A percentile compares a stretch with the other conserved stretches of the same genome.
phyloP scores from a whole-genome alignment of 768 basidiomycete species.

The Leccinum incarnatum region DNA sequence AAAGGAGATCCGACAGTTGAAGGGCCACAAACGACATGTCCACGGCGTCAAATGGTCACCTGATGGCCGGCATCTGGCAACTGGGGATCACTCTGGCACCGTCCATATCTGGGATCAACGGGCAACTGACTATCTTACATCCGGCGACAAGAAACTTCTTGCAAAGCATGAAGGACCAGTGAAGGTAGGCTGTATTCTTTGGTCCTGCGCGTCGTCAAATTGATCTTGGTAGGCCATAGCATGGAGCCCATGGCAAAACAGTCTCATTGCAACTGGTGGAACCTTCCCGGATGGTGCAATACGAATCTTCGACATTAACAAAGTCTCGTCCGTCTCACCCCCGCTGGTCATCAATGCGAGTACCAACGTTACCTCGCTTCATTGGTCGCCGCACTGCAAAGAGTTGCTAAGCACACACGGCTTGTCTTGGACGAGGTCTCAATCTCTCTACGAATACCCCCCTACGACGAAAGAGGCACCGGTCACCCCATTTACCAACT shows the following conservation, averaged over 20 bases:
- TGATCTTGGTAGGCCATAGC: slow-evolving; percentile 52
- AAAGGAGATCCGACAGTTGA: slow-evolving; percentile 26
- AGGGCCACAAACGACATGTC: slow-evolving; percentile 34
- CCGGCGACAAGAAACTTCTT: slow-evolving; percentile 35
- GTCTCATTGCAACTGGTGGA: slow-evolving; percentile 65
- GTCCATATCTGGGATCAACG: slow-evolving; percentile 46
- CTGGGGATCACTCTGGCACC: slow-evolving; percentile 39
- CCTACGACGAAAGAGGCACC: slow-evolving; percentile 23
- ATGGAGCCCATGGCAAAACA: slow-evolving; percentile 74
- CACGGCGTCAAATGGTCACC: slow-evolving; percentile 42
- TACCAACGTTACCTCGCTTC: slow-evolving; percentile 58
- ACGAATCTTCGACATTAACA: slow-evolving; percentile 48
- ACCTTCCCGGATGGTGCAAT: slow-evolving; percentile 59
- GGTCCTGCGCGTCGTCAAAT: neutral
- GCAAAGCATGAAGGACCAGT: slow-evolving; percentile 44
- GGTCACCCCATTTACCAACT: slow-evolving; percentile 35
- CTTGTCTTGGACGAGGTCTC: slow-evolving; percentile 28
- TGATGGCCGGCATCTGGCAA: slow-evolving; percentile 40
- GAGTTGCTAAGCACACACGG: slow-evolving; percentile 84
- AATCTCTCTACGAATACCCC: slow-evolving; percentile 16
- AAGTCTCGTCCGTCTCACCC: slow-evolving; percentile 42
- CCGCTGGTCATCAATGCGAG: slow-evolving; percentile 44
- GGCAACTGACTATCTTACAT: slow-evolving; percentile 31
- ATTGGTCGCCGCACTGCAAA: slow-evolving; percentile 76
- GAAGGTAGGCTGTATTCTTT: slow-evolving; percentile 32